phyloP scores from a whole-genome alignment of 129 eudicot species.

The Centaurea solstitialis region DNA sequence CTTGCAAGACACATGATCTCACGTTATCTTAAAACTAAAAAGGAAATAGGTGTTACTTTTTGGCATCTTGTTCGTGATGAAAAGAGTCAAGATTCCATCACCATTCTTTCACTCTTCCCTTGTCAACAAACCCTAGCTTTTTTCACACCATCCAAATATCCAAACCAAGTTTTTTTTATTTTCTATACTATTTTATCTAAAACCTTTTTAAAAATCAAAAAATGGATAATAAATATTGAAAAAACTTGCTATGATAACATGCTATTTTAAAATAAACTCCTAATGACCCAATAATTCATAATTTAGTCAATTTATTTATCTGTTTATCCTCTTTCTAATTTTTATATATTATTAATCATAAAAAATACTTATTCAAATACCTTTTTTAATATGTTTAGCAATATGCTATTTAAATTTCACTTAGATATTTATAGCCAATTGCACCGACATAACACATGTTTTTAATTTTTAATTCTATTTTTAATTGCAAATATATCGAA shows the following conservation, averaged over 20 bases:
- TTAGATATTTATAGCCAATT: too few relatives aligned
- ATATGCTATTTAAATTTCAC: too few relatives aligned
- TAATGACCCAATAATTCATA: not conserved
- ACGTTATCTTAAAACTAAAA: not conserved
- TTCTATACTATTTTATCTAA: not conserved
- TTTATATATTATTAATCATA: too few relatives aligned
- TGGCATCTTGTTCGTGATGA: constrained; percentile 26
- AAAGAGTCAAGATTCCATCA: constrained; percentile 38
- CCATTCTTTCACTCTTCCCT: constrained; percentile 15
- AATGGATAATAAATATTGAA: not conserved
- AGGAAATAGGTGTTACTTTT: constrained; percentile 16
- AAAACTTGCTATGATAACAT: too few relatives aligned
- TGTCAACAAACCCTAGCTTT: not conserved
- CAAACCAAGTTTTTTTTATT: not conserved
- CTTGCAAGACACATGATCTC: too few relatives aligned
- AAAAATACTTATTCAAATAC: too few relatives aligned
- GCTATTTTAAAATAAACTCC: too few relatives aligned
- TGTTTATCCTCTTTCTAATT: not conserved
- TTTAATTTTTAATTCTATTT: too few relatives aligned
- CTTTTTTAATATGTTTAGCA: too few relatives aligned
- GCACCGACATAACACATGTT: too few relatives aligned
- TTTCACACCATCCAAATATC: constrained; percentile 9
- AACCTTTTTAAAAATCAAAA: not conserved
- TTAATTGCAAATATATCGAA: too few relatives aligned
- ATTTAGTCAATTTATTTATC: not conserved